Percentiles rank a stretch among this genome's conserved stretches.
Conservation (phyloP, 2,329 filamentous ascomycete genomes). For the Albophoma yamanashiensis region DNA sequence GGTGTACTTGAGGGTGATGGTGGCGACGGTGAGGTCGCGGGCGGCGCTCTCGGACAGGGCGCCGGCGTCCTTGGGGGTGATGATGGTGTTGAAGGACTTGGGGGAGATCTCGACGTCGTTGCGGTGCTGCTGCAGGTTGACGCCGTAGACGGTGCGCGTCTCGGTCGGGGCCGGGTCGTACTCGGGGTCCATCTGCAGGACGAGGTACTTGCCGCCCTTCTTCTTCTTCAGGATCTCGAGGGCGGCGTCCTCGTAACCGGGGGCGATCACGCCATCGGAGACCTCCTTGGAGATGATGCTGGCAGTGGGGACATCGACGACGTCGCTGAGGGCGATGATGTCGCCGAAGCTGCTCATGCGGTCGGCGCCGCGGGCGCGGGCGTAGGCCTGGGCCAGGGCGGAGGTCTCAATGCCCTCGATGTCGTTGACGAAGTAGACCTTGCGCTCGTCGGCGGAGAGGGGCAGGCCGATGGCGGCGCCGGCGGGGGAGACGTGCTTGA, state of each 20-base stretch:
- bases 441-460: conserved; percentile 76
- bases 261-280: conserved; percentile 91
- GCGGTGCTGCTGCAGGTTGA: conserved; percentile 80
- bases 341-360: conserved; percentile 99
- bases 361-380: conserved; percentile 88
- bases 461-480: conserved; percentile 90
- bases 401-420: conserved; percentile 83
- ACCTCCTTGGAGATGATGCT: conserved; percentile 98
- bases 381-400: conserved; percentile 84
- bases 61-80: conserved; percentile 71
- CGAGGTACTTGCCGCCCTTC: conserved; percentile 94
- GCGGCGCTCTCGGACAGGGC: conserved; percentile 70
- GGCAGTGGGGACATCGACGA: conserved; percentile 85
- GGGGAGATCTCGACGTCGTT: conserved; percentile 85
- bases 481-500: conserved; percentile 98
- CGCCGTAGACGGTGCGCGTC: conserved; percentile 79
- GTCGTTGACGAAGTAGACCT: conserved; percentile 97
- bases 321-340: conserved; percentile 83
- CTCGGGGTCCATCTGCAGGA: conserved; percentile 85
- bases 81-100: conserved; percentile 72
- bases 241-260: conserved; percentile 74
- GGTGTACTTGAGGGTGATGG: conserved; percentile 96
- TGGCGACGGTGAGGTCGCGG: conserved; percentile 86
- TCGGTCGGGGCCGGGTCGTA: conserved; percentile 76
- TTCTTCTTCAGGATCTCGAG: conserved; percentile 93